Evolutionary conservation across 148 eudicot genomes (phyloP).

Genomic region (Rhododendron mucronatum): DNA sequence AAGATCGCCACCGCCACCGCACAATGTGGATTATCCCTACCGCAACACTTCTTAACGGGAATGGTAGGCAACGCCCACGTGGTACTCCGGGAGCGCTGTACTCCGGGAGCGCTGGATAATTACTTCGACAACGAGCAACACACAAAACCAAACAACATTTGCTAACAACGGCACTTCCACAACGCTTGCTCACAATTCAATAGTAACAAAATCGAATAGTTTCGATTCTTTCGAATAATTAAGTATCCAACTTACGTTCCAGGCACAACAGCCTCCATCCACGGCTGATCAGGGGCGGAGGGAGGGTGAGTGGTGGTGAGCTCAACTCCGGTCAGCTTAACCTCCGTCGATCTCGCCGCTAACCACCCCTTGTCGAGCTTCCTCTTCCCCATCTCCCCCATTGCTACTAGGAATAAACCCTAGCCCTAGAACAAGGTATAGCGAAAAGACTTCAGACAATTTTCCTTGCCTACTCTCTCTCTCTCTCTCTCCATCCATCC

Average conservation of each 20-base stretch:
- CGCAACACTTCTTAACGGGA: too few relatives aligned
- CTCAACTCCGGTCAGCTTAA: conserved; percentile 62
- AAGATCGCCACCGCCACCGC: too few relatives aligned
- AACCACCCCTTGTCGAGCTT: conserved; percentile 71
- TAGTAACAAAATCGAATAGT: neutral
- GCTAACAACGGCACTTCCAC: neutral
- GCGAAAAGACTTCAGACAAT: neutral
- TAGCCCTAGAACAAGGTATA: neutral
- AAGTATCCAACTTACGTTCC: conserved; percentile 60
- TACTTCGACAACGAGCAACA: neutral
- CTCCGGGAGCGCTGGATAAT: too few relatives aligned
- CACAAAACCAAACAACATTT: neutral
- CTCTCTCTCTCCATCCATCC: neutral
- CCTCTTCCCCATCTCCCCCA: conserved; percentile 64
- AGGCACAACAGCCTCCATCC: conserved; percentile 88
- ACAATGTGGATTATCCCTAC: neutral
- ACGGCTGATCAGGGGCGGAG: conserved; percentile 31
- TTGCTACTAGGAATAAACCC: neutral
- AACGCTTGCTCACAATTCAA: neutral
- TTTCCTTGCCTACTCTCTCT: neutral
- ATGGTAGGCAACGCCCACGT: too few relatives aligned
- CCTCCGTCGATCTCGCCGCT: conserved; percentile 90
- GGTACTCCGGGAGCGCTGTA: too few relatives aligned
- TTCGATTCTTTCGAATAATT: neutral
- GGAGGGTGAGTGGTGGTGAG: conserved; percentile 90